Base-by-base conservation (phyloP, 2,329 filamentous ascomycete species). In the Colletotrichum sp. region DNA sequence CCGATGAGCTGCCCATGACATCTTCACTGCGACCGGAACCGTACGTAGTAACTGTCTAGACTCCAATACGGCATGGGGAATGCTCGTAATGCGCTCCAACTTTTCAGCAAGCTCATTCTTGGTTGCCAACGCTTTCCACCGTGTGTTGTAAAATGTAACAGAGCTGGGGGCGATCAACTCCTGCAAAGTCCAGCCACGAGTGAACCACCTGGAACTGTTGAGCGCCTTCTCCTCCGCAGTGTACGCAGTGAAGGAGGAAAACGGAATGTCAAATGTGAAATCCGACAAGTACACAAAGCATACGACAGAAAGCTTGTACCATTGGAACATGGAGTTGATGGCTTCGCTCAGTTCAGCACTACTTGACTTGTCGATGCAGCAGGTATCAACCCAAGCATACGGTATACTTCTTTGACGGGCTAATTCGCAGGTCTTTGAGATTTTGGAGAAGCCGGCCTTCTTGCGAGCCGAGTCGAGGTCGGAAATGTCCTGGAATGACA, bases 1-100 rank as follows among this genome's bases (percentile, higher is more conserved):
- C 19, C 81, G 70, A 5, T 65, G 70, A 3, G 81, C 77, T 52
- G 79, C 80, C 81, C 81, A 83, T 7, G 78, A 81, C 80, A 82
- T 83, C 68, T 80, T 79, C 1, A 63, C 64, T 2, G 63, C 44
- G 19, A 49, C 8, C 1, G 39, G 39, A 44, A 39, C 36, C 16
- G 36, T 39, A 39, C 36, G 36, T 11, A 44, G 36, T 19, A 44
- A 44, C 5, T 44, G 16, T 39, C 36, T 39, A 11, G 36, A 29
- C 22, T 16, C 8, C 7, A 30, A 13, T 11, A 73, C 64, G 15
- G 27, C 27, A 11, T 11, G 52, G 3, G 11, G 15, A 11, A 57
- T 63, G 11, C 29, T 30, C 8, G 64, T 72, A 8, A 63, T n/a
- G 1, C 9, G 8, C 16, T n/a, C 22, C 15, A 69, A 13, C 3